Percentiles rank a stretch among this genome's conserved stretches.
phyloP scores from a whole-genome alignment of 208 protist species.

The Spongospora subterranea region DNA sequence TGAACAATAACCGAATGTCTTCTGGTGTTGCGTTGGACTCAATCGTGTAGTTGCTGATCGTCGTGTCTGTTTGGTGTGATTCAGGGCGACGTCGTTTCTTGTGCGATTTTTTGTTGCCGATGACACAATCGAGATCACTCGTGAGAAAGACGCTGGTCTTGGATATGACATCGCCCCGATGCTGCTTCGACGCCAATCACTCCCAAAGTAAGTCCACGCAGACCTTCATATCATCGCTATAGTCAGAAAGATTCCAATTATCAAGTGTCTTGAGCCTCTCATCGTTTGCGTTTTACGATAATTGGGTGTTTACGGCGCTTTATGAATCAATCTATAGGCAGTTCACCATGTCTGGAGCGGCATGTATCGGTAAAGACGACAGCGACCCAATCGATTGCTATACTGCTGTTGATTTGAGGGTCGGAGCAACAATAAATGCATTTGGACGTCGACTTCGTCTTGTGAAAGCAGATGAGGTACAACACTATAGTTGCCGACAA shows the following conservation, averaged over 20 bases:
- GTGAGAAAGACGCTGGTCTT: background rate
- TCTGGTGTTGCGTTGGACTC: too few species aligned
- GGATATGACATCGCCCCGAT: background rate
- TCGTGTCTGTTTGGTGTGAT: too few species aligned
- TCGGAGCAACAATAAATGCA: background rate
- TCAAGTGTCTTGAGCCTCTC: too few species aligned
- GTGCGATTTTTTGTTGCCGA: slow-evolving; percentile 31
- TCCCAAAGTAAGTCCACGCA: background rate
- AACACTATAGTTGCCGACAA: too few species aligned
- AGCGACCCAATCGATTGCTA: background rate
- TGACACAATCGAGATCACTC: slow-evolving; percentile 12
- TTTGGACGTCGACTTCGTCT: background rate
- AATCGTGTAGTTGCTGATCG: too few species aligned
- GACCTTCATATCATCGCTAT: too few species aligned
- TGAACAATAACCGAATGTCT: too few species aligned
- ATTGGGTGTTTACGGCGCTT: background rate
- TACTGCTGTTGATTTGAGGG: background rate
- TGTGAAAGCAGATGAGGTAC: background rate
- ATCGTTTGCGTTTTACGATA: too few species aligned
- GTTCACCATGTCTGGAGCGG: background rate
- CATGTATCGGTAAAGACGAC: background rate
- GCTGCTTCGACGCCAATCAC: slow-evolving; percentile 16
- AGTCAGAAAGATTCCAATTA: too few species aligned
- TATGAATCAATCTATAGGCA: background rate
- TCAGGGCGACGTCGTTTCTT: background rate